phyloP scores from a whole-genome alignment of 345 rosid species.

The Eucalyptus lansdowneana region DNA sequence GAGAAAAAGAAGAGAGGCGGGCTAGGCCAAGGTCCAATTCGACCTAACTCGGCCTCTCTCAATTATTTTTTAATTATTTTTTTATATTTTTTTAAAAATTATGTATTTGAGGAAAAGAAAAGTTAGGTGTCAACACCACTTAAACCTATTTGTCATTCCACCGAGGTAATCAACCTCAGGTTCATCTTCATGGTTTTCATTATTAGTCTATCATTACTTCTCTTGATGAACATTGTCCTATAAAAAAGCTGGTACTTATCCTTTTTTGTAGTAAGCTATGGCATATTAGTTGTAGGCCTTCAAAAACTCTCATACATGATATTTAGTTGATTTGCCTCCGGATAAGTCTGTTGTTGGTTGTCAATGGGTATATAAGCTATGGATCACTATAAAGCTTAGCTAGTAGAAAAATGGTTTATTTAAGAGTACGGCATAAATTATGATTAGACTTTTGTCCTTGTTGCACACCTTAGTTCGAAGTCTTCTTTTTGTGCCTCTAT shows the following conservation, averaged over 20 bases:
- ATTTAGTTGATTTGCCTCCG: not conserved
- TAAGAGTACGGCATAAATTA: not conserved
- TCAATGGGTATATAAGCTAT: not conserved
- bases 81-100: too few species aligned
- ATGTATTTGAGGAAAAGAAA: too few species aligned
- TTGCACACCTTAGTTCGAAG: not conserved
- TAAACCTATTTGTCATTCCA: not conserved
- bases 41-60: too few species aligned
- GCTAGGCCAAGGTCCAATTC: too few species aligned
- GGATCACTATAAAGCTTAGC: not conserved
- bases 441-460: not conserved
- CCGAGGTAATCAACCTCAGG: not conserved
- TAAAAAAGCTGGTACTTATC: not conserved
- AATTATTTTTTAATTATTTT: too few species aligned
- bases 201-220: not conserved
- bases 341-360: not conserved
- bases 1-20: too few species aligned
- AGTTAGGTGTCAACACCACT: too few species aligned
- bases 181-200: too few species aligned
- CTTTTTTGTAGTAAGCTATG: not conserved
- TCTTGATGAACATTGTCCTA: rapidly evolving
- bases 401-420: not conserved
- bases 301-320: not conserved
- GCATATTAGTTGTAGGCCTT: not conserved
- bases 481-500: not conserved